A percentile compares a stretch with the other conserved stretches of the same genome.
phyloP scores from a whole-genome alignment of 179 eudicot species.

The Drosera spatulata region DNA sequence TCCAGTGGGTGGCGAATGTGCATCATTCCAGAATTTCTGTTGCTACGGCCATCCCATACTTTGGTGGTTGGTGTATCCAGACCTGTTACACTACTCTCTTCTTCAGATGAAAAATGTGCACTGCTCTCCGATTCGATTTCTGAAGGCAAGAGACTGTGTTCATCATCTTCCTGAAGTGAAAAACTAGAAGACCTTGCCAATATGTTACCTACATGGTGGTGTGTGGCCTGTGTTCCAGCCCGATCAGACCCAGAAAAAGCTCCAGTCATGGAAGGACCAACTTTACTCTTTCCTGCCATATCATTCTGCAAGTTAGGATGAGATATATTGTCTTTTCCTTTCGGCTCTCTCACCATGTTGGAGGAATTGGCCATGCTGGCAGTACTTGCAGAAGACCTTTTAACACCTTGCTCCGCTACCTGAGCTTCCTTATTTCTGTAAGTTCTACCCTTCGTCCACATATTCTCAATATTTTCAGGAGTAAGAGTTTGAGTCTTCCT shows the following conservation, averaged over 20 bases:
- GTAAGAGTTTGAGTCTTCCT: slow-evolving; percentile 77
- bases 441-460: slow-evolving; percentile 92
- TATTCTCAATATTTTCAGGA: slow-evolving; percentile 88
- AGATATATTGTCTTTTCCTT: slow-evolving; percentile 19
- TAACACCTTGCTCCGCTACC: slow-evolving; percentile 16
- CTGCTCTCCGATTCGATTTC: slow-evolving; percentile 50
- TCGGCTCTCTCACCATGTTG: slow-evolving; percentile 20
- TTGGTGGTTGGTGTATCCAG: slow-evolving; percentile 74
- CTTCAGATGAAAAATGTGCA: slow-evolving; percentile 49
- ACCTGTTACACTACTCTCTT: slow-evolving; percentile 62
- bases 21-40: slow-evolving; percentile 40
- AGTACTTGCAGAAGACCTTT: slow-evolving; percentile 21
- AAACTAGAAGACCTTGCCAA: slow-evolving; percentile 17
- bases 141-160: slow-evolving; percentile 18
- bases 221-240: slow-evolving; percentile 16
- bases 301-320: too few species aligned
- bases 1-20: slow-evolving; percentile 91
- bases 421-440: slow-evolving; percentile 41
- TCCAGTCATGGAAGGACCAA: slow-evolving; percentile 12
- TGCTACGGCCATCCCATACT: slow-evolving; percentile 92
- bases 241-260: slow-evolving; percentile 15
- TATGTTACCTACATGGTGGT: slow-evolving; percentile 13
- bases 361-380: slow-evolving; percentile 20
- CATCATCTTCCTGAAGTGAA: slow-evolving; percentile 46
- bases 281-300: slow-evolving; percentile 6